Evolutionary conservation across 2,329 filamentous ascomycete genomes (phyloP), one percentile per base, ranked within the genome.

Genomic region (Trichoderma sp.): DNA sequence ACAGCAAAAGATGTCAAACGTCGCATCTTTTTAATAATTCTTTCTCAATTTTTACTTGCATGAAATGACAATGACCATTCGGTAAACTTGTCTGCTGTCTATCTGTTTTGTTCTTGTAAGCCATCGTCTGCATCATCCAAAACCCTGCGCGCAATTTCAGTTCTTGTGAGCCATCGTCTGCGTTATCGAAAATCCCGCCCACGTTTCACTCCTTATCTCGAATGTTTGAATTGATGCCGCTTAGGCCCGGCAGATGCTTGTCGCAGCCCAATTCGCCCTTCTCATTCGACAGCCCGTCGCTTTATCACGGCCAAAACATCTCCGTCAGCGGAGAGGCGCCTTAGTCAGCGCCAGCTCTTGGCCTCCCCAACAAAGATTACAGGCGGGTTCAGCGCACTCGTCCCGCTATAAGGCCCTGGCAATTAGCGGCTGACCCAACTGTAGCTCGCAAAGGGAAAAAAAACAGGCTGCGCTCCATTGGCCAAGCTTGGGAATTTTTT

Each of bases 361-460:
- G 53, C 6, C 57, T 37, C 69, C 70, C 68, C 68, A 69, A 71
- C 70, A 71, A 68, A 70, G 45, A 34, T 63, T 45, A 58, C 34
- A 58, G 54, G 54, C 54, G 54, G 54, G 63, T 27, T 58, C 54
- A 58, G 54, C 22, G 54, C 54, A 34, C 25, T 39, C 15, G 48
- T 34, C 61, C 61, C 27, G 60, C 71, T 67, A 48, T 60, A 65
- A 69, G 54, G 52, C 32, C 54, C 67, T 54, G 61, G 63, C 66
- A 34, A 27, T 58, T 68, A 45, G 58, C 35, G 37, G 52, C 48
- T 13, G 57, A 34, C 52, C 60, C 57, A 69, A 65, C 69, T 70
- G 64, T 56, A 65, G 37, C 42, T 66, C 52, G 15, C 48, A 71
- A 67, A 48, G 61, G 66, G 64, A 29, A 58, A 54, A 27, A 39